Percentiles rank a stretch among this genome's conserved stretches.
These are phyloP conservation scores for Penicillium griseofulvum DNA, from an alignment of 2,329 filamentous ascomycete genomes.

Conservation along the genomic window DNA sequence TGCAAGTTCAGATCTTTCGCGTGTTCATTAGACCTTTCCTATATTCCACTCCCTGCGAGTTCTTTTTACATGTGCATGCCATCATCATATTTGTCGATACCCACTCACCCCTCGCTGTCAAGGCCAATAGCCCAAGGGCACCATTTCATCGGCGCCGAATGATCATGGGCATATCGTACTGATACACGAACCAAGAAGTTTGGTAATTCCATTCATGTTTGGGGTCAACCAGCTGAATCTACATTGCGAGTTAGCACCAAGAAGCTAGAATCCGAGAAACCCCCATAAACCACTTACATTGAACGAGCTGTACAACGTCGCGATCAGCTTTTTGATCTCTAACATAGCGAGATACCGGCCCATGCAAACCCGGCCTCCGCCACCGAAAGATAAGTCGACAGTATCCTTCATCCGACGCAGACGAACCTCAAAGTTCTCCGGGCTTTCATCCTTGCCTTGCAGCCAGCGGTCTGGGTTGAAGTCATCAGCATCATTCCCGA, in stretches of 20 bases:
- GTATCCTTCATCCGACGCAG: constrained; percentile 39
- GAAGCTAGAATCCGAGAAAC: not conserved
- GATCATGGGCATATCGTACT: constrained; percentile 53
- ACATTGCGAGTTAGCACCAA: constrained; percentile 37
- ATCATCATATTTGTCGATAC: not conserved
- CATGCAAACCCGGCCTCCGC: constrained; percentile 55
- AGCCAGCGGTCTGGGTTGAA: constrained; percentile 54
- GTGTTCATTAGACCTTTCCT: constrained; percentile 5
- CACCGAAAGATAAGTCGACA: constrained; percentile 49
- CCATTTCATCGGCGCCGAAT: constrained; percentile 10
- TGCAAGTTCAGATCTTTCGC: constrained; percentile 9
- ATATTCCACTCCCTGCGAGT: not conserved
- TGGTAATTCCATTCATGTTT: constrained; percentile 52
- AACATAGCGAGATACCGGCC: constrained; percentile 55
- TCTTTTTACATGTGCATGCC: not conserved
- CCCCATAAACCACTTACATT: constrained; percentile 12
- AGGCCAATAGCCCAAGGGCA: too few species aligned
- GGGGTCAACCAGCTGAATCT: constrained; percentile 54
- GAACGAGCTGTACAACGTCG: constrained; percentile 42
- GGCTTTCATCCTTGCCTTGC: constrained; percentile 31
- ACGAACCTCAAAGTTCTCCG: constrained; percentile 34
- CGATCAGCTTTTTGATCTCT: constrained; percentile 60
- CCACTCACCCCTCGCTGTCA: not conserved
- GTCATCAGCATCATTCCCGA: constrained; percentile 46
- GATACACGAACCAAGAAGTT: constrained; percentile 60